Evolutionary conservation across 441 rosid species (phyloP), one percentile per base, ranked within the genome.

Genomic region (Pelargonium australe): DNA sequence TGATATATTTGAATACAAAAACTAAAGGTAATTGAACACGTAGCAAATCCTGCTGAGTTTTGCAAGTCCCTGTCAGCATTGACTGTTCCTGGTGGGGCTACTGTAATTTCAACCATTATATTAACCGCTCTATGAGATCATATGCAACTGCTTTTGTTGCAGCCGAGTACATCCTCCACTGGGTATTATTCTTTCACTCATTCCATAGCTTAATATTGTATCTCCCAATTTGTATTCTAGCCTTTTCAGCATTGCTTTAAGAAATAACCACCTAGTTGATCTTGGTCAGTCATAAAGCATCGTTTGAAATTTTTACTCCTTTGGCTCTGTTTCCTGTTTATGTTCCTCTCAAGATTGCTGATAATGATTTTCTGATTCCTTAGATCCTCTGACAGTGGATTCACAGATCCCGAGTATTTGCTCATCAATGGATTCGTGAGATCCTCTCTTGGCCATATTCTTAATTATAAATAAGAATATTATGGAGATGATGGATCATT

Each of bases 1-100:
- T 3, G 57, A 25, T 12, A 13, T 37, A 57, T 31, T 80, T 73
- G 64, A 76, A 64, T 40, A 66, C 71, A 75, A 68, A 68, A 23
- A 60, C 53, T 61, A 9, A 70, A 95, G 98, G 95, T 95, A 70
- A 87, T 95, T 68, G 97, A 95, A 89, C 99, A 92, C 20, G 98
- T 95, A 68, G 96, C 96, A 7, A 74, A 92, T 75, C 95, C 97
- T 63, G 85, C 89, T 72, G 96, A 89, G 71, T 95, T 95, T 83
- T 89, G 97, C 85, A 86, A 85, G 80, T 90, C 98, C 10, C 78
- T 92, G 78, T 77, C 96, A 34, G 88, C 88, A 14, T 71, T 95
- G 81, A 85, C 87, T 11, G 49, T 64, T 57, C 80, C 87, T 23
- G 85, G 83, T 34, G 99, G 98, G 67, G 98, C 96, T 47, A 78